Evolutionary conservation across 306 rosid species (phyloP).

Genomic region (Betula pendula): DNA sequence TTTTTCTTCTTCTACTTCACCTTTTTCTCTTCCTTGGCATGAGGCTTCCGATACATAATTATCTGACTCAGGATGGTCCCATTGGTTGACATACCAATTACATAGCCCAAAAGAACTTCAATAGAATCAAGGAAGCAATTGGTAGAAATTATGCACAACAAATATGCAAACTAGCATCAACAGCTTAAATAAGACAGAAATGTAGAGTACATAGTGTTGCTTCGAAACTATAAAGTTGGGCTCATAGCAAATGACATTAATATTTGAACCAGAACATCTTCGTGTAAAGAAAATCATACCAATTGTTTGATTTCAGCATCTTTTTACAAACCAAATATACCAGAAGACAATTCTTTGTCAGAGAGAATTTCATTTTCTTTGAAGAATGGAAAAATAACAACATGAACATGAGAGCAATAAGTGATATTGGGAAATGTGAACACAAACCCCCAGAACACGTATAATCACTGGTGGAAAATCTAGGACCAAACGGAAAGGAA

Average conservation of each 20-base stretch:
- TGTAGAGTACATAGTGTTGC: background rate
- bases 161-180: background rate
- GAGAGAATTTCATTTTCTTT: background rate
- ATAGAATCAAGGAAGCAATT: conserved; percentile 46
- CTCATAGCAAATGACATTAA: background rate
- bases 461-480: background rate
- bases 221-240: background rate
- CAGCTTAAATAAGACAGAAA: background rate
- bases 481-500: background rate
- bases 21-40: conserved; percentile 69
- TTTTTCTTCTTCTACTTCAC: conserved; percentile 43
- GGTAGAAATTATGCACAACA: background rate
- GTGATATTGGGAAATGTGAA: background rate
- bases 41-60: conserved; percentile 60
- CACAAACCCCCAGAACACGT: background rate
- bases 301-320: background rate
- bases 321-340: background rate
- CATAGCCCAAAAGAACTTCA: conserved; percentile 83
- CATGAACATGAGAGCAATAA: background rate
- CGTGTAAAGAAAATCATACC: background rate
- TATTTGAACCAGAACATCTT: background rate
- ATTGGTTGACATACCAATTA: conserved; percentile 71
- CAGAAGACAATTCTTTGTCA: background rate
- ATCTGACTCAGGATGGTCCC: conserved; percentile 79
- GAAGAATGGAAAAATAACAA: conserved; percentile 4